phyloP scores from a whole-genome alignment of 345 rosid genomes.

The Mallotus nudiflorus region DNA sequence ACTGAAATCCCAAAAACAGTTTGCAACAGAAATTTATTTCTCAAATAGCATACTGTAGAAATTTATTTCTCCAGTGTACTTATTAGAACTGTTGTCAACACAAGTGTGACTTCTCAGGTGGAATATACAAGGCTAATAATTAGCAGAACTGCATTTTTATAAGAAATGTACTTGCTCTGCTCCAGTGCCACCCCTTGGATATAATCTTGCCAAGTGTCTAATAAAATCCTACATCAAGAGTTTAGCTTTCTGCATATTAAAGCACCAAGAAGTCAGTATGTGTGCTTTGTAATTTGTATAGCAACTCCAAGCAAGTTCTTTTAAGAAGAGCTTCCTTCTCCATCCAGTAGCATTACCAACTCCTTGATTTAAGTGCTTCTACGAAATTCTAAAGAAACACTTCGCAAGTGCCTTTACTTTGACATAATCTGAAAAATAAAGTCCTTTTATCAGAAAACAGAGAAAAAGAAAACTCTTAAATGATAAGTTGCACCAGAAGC shows the following conservation, averaged over 20 bases:
- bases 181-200: background rate
- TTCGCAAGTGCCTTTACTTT: slow-evolving; percentile 46
- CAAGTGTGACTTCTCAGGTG: slow-evolving; percentile 9
- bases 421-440: slow-evolving; percentile 40
- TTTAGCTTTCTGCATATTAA: background rate
- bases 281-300: background rate
- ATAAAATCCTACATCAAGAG: background rate
- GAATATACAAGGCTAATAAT: background rate
- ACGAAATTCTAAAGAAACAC: slow-evolving; percentile 43
- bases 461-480: too few relatives aligned
- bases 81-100: background rate
- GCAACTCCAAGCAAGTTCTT: background rate
- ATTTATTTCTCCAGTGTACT: slow-evolving; percentile 7
- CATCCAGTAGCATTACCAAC: background rate
- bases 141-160: background rate
- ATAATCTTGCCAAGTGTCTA: background rate
- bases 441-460: slow-evolving; percentile 16
- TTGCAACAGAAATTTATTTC: background rate
- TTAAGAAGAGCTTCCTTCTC: background rate
- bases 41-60: background rate
- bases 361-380: slow-evolving; percentile 16
- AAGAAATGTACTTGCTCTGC: background rate
- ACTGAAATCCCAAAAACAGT: background rate
- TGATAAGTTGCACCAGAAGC: background rate
- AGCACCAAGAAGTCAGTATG: background rate